These are phyloP conservation scores for Globisporangium alternatum DNA, from an alignment of 352 stramenopile genomes.

Conservation along the genomic window DNA sequence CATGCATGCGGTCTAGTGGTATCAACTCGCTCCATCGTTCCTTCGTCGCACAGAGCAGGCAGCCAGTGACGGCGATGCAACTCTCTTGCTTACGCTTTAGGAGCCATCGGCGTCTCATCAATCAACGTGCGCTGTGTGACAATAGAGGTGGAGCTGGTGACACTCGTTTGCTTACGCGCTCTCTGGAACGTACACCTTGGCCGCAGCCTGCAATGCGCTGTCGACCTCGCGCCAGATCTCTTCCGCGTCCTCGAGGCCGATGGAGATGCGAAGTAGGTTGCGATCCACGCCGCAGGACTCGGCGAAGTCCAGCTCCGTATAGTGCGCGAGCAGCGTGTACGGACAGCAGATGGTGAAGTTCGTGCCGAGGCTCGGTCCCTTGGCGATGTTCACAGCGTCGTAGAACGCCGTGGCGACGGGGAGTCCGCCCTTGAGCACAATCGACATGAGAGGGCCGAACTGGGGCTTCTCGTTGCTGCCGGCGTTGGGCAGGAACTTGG, in stretches of 20 bases:
- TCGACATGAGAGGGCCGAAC: constrained; percentile 88
- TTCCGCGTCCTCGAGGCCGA: constrained; percentile 88
- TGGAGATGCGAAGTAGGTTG: constrained; percentile 89
- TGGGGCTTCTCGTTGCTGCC: constrained; percentile 25
- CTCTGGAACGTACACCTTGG: constrained; percentile 13
- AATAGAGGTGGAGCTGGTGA: background rate
- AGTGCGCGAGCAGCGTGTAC: constrained; percentile 93
- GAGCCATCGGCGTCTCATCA: background rate
- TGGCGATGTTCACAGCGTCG: constrained; percentile 80
- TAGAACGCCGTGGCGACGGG: constrained; percentile 84
- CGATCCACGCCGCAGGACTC: constrained; percentile 88
- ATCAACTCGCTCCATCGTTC: background rate
- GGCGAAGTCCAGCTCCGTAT: constrained; percentile 90
- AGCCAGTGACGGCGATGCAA: constrained; percentile 3
- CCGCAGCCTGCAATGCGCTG: constrained; percentile 37
- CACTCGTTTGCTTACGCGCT: background rate
- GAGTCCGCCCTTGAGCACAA: constrained; percentile 78
- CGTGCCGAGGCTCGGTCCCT: constrained; percentile 89
- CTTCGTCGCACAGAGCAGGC: constrained; percentile 1
- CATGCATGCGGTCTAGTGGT: background rate
- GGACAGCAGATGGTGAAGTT: constrained; percentile 94
- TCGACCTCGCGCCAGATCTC: constrained; percentile 63
- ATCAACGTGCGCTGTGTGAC: constrained; percentile 6
- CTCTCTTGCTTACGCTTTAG: background rate
- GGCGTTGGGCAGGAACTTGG: constrained; percentile 43